Conservation (phyloP, 2,329 filamentous ascomycete species). For the Scedosporium apiospermum region DNA sequence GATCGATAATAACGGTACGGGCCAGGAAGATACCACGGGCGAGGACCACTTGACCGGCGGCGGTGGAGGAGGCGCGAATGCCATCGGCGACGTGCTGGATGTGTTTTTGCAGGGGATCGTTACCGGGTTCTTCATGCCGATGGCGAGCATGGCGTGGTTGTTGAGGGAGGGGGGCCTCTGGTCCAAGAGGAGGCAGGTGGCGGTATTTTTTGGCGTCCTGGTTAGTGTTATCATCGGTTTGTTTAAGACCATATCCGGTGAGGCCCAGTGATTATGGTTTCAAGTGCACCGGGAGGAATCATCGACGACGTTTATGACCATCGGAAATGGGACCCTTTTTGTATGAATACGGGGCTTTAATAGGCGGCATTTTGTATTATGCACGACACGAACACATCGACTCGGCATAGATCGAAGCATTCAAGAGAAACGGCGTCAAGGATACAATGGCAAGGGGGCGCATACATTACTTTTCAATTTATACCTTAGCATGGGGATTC, state of each 20-base stretch:
- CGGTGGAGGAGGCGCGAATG: conserved; percentile 17
- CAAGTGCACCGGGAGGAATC: too few relatives aligned
- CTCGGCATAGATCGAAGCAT: too few relatives aligned
- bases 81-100: conserved; percentile 55
- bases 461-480: too few relatives aligned
- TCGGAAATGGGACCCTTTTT: not conserved
- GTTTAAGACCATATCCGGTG: conserved; percentile 23
- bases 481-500: too few relatives aligned
- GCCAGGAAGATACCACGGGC: conserved; percentile 17
- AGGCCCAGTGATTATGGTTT: not conserved
- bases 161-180: conserved; percentile 82
- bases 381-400: too few relatives aligned
- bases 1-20: conserved; percentile 61
- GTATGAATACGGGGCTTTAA: not conserved
- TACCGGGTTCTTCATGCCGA: conserved; percentile 90
- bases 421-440: too few relatives aligned
- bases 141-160: conserved; percentile 79
- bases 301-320: too few relatives aligned
- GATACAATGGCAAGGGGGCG: too few relatives aligned
- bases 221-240: conserved; percentile 23
- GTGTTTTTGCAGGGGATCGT: conserved; percentile 81
- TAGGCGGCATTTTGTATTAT: too few relatives aligned
- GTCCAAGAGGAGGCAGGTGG: conserved; percentile 73
- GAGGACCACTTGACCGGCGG: conserved; percentile 43
- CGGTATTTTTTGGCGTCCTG: conserved; percentile 70